Base-by-base conservation (phyloP, 139 green algal species). In the Coelastrella sp. region DNA sequence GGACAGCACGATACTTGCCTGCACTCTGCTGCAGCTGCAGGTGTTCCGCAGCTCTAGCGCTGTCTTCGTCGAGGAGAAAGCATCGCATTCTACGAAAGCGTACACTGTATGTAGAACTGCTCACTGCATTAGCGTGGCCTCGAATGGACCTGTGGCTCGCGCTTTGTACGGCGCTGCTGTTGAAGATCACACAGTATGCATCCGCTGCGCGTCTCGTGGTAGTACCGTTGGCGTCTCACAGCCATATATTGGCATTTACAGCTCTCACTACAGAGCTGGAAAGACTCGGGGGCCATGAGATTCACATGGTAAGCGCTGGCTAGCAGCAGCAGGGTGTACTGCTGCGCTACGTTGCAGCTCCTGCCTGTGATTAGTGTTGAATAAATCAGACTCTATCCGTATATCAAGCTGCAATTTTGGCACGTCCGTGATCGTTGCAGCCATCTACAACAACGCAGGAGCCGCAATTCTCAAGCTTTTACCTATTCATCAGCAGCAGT, bases 241-340 rank as follows among this genome's bases (percentile, higher is more conserved):
- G 61, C 76, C 86, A 90, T 59, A 90, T 90, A 59, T 5, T 65
- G 7, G 86, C 76, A 0, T 86, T 86, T 59, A 90, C 86, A 20
- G 86, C 86, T 10, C 77, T 90, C 47, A 86, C 59, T 22, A 90
- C 76, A 10, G 86, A 73, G 60, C 77, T 90, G 0, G 86, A 90
- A 13, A n/a, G 32, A 23, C 23, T 58, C 10, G 86, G 86, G 3
- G 86, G 76, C 11, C 86, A 90, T 23, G 86, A 90, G 4, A 61
- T 90, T 8, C 20, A 73, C 59, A 80, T 90, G 86, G 86, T 90
- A 61, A 3, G 47, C 22, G 22, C 65, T 19, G 5, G 2, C 4
- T 56, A 32, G 7, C 22, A 3, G 5, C 5, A 7, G 7, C 23
- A 23, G 19, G 32, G 14, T 11, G 7, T 32, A 16, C 32, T 78